Evolutionary conservation across 331 rosid genomes (phyloP).

Genomic region (Ulmus americana): DNA sequence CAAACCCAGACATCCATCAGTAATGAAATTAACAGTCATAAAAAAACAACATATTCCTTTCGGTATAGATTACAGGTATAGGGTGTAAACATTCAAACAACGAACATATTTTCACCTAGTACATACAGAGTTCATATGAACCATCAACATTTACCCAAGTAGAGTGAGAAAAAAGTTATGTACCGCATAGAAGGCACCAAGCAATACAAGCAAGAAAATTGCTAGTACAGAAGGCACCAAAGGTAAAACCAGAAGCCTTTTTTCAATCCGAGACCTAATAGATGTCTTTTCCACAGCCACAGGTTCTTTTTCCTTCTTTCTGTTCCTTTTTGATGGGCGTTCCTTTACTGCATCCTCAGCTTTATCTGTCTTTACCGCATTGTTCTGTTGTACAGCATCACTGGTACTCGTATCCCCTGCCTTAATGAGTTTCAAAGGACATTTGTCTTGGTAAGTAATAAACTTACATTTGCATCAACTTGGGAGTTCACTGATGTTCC

Average conservation of each 20-base stretch:
- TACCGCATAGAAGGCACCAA: conserved; percentile 99
- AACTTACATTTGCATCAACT: conserved; percentile 42
- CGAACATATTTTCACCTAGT: conserved; percentile 11
- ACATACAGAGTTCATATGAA: conserved; percentile 7
- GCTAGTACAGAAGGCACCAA: conserved; percentile 74
- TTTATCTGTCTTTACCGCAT: conserved; percentile 58
- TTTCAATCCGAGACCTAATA: conserved; percentile 50
- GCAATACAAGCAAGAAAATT: conserved; percentile 67
- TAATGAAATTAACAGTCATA: background rate
- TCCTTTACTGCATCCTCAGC: conserved; percentile 62
- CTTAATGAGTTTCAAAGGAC: conserved; percentile 41
- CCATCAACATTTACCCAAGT: background rate
- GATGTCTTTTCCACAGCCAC: conserved; percentile 68
- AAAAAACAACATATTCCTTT: background rate
- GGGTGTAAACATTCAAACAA: conserved; percentile 15
- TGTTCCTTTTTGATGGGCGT: conserved; percentile 65
- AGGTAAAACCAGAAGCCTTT: conserved; percentile 91
- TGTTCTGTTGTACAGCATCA: conserved; percentile 37
- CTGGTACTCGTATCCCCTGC: conserved; percentile 53
- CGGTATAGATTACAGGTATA: background rate
- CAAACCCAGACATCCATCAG: background rate
- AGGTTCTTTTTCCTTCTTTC: conserved; percentile 75
- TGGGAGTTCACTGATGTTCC: conserved; percentile 33
- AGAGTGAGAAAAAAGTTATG: conserved; percentile 15
- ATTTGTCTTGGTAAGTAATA: conserved; percentile 17